Evolutionary conservation across 2,329 filamentous ascomycete species (phyloP).

Genomic region (Dryadomyces quercivorus): DNA sequence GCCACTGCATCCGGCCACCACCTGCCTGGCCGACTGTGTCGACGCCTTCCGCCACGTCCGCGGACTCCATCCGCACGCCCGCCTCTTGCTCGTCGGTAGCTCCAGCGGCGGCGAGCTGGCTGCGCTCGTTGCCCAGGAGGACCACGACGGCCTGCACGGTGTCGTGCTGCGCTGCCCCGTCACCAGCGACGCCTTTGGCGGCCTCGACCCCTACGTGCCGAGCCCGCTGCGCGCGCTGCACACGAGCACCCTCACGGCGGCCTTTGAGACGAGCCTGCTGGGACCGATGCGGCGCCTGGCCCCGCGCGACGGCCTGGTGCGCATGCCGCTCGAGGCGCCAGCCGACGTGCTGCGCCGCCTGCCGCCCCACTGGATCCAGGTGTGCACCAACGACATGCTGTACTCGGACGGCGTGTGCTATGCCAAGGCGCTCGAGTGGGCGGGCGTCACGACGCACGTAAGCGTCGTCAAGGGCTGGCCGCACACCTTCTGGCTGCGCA

Average conservation of each 20-base stretch:
- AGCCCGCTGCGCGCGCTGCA: constrained; percentile 22
- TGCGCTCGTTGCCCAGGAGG: constrained; percentile 26
- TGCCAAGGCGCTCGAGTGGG: constrained; percentile 26
- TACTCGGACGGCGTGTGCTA: constrained; percentile 40
- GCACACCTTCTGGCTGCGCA: constrained; percentile 40
- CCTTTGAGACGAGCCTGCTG: constrained; percentile 24
- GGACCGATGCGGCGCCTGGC: constrained; percentile 20
- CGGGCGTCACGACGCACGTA: constrained; percentile 26
- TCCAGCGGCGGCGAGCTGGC: constrained; percentile 37
- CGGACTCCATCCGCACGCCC: constrained; percentile 5
- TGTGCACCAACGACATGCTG: constrained; percentile 36
- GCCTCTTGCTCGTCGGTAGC: constrained; percentile 28
- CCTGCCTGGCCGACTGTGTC: constrained; percentile 29
- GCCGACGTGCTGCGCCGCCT: constrained; percentile 18
- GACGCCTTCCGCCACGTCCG: constrained; percentile 21
- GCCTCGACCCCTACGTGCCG: constrained; percentile 22
- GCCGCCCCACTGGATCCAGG: constrained; percentile 34
- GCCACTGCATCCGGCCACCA: constrained; percentile 24
- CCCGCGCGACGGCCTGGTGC: constrained; percentile 26
- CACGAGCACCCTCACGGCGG: constrained; percentile 23
- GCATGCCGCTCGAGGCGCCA: constrained; percentile 28
- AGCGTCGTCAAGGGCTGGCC: constrained; percentile 33
- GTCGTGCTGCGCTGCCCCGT: constrained; percentile 35
- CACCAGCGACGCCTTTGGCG: constrained; percentile 29
- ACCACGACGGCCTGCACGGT: constrained; percentile 18